Evolutionary conservation across 495 filamentous ascomycete genomes (phyloP), one percentile per base, ranked within the genome.

Genomic region (Bryoglossum gracile): DNA sequence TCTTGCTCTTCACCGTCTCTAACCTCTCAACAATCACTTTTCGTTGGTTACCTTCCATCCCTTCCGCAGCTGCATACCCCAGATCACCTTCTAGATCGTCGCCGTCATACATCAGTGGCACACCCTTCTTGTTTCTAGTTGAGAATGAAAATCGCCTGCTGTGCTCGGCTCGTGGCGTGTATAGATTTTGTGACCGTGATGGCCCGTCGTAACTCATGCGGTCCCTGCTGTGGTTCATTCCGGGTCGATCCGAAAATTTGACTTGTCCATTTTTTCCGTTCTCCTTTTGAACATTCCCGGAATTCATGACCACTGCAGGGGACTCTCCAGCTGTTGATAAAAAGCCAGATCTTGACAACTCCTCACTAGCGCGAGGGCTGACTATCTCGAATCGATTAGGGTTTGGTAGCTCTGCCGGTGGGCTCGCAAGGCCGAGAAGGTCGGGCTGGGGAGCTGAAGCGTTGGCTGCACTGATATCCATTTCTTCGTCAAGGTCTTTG

Each of bases 21-120:
- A 98, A 62, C 57, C 92, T 71, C 70, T 98, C 92, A 32, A 97
- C 91, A 72, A 97, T 97, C 33, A 98, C 94, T 66, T 89, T 90
- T 50, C 89, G 77, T 63, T 83, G 78, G 46, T 86, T 84, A 2
- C 87, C 85, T 62, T 95, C 89, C 83, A 89, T 86, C n/a, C 82
- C 94, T 62, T 86, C 85, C 1, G 89, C 90, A 9, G 87, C 94
- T 8, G 89, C 88, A 65, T 94, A 97, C 4, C 92, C 92, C 19
- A 98, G 68, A 65, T 98, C 92, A 0, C 90, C 91, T 55, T 95
- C 92, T 0, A 82, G 69, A 61, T 94, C 88, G 46, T 89, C 87
- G 30, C 78, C 80, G 43, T 83, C 82, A 42, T 73, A 62, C 16
- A 53, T 17, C 43, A 50, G 46, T 8, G 42, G 32, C 10, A n/a